Percentiles rank a stretch among this genome's conserved stretches.
Evolutionary conservation across 2,329 filamentous ascomycete genomes (phyloP).

Genomic region (Penicillium aurantiogriseum): DNA sequence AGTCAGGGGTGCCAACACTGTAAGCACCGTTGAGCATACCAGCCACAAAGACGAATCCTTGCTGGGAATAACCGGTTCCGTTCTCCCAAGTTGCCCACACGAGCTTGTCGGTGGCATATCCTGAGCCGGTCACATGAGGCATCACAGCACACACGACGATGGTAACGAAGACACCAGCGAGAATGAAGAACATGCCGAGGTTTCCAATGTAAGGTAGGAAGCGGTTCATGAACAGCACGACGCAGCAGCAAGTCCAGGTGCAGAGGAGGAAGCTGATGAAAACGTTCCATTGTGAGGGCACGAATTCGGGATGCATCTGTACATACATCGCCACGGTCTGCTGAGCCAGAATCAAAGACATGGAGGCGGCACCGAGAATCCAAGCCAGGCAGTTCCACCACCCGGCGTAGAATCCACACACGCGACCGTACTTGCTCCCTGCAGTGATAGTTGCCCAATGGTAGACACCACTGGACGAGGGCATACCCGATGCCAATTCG

Average conservation of each 20-base stretch:
- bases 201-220: constrained; percentile 54
- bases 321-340: constrained; percentile 62
- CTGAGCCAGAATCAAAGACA: constrained; percentile 59
- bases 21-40: constrained; percentile 70
- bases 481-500: constrained; percentile 61
- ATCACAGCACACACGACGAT: constrained; percentile 56
- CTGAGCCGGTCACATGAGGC: constrained; percentile 45
- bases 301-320: constrained; percentile 56
- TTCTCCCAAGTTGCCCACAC: constrained; percentile 59
- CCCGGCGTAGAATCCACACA: constrained; percentile 49
- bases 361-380: constrained; percentile 62
- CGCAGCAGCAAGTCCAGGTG: constrained; percentile 53
- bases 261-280: constrained; percentile 59
- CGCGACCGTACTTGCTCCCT: constrained; percentile 52
- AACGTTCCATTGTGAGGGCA: constrained; percentile 56
- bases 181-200: constrained; percentile 56
- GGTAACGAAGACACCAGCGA: constrained; percentile 53
- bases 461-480: constrained; percentile 61
- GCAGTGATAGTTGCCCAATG: constrained; percentile 62
- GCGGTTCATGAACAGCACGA: constrained; percentile 58
- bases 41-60: constrained; percentile 63
- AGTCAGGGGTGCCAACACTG: constrained; percentile 65
- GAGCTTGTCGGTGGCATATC: constrained; percentile 51
- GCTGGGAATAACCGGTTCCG: constrained; percentile 43
- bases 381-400: constrained; percentile 51